Base-by-base conservation (phyloP, 768 basidiomycete species). In the Chiua virens region DNA sequence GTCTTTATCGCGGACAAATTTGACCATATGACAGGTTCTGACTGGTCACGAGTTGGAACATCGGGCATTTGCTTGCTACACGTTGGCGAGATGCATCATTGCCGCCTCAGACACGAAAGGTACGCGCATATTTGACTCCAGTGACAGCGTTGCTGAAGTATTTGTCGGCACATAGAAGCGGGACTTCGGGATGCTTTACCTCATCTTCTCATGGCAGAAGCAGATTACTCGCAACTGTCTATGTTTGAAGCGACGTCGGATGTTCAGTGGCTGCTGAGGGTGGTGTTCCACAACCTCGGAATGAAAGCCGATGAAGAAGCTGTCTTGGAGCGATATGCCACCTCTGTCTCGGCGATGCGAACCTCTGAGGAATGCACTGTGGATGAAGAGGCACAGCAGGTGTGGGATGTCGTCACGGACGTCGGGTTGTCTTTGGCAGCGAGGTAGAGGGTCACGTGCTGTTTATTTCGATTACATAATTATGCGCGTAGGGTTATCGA, bases 21-120 rank as follows among this genome's bases (percentile, higher is more conserved):
- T 49, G 34, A 49, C 10, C 18, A 27, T 27, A n/a, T 20, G 25
- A 47, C 53, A 91, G 89, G 70, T 92, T 32, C 81, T 90, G 40
- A 72, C 71, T 45, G 90, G 87, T 5, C 77, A 81, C 44, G 88
- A 92, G 56, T 60, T 86, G 14, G 91, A 93, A 63, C 85, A 84
- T 50, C 80, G 89, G 42, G 91, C 85, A 14, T 78, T 87, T 45
- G 86, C 82, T 35, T 88, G 83, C 60, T 82, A 87, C 63, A 86
- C 80, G 3, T 66, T 89, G 42, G 87, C 87, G 7, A 79, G 91
- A 50, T 89, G 89, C 60, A 81, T 87, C 38, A 78, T 93, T 30
- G 83, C 81, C 1, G 76, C 82, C 11, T 79, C 71, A 17, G 73
- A 75, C 43, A 68, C 73, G 9, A 71, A 65, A 51, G 65, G 86